Evolutionary conservation across 805 yeast species (phyloP), one percentile per base, ranked within the genome.

Genomic region (Scheffersomyces coipomensis): DNA sequence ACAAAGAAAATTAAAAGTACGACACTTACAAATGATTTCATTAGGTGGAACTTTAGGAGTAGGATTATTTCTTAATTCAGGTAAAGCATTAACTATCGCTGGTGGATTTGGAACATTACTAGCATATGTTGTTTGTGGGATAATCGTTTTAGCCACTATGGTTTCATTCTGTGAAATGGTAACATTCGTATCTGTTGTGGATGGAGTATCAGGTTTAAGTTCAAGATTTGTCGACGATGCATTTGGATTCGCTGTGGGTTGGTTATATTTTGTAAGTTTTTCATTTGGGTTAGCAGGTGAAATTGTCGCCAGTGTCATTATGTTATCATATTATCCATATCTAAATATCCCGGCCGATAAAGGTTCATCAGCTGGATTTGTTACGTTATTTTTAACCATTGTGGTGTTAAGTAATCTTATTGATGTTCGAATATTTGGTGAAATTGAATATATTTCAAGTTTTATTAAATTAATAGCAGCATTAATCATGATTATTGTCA

Each of bases 31-130:
- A 53, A 83, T 85, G 81, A 81, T 85, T 34, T 85, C 90, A 0
- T 66, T 86, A 22, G 88, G 89, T 2, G 91, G 89, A 2, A 83
- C 90, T 0, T 58, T 85, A 4, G 93, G 93, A 1, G 91, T 85
- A 12, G 93, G 95, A 0, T 59, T 85, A 15, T 73, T 83, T 40
- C 62, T 85, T 18, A 78, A 82, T 31, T 76, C 85, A 5, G 90
- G 93, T 3, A 82, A 84, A 51, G 85, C 88, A 0, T 73, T 85
- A 37, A 71, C 81, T 15, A 79, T 81, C 13, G 84, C 86, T 2
- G 95, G 95, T 2, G 91, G 91, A 1, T 64, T 85, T 37, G 95
- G 95, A 0, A 78, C 88, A 7, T 60, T 85, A 4, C 48, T 85
- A 11, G 90, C 91, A 1, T 85, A 81, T 53, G 39, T 73, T 0